A percentile compares a stretch with the other conserved stretches of the same genome.
Evolutionary conservation across 768 basidiomycete species (phyloP).

Genomic region (Gymnopilus junonius): DNA sequence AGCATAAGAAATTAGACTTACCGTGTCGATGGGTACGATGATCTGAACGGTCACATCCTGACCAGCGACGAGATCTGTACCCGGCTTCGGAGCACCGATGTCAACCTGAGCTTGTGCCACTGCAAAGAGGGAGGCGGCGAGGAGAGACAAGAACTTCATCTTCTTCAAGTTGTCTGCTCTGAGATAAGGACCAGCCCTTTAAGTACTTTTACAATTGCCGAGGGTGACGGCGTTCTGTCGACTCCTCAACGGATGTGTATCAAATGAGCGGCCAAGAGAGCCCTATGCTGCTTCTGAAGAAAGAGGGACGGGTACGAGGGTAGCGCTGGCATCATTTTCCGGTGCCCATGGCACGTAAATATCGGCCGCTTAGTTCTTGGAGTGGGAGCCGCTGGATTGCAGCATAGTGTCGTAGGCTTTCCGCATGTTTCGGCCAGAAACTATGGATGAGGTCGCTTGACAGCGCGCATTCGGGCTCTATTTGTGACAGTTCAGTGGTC

Average conservation of each 20-base stretch:
- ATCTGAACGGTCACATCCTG: neutral
- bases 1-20: neutral
- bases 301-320: neutral
- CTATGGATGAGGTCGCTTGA: no score
- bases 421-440: no score
- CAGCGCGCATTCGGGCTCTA: no score
- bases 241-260: neutral
- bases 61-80: neutral
- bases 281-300: neutral
- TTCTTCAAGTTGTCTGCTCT: neutral
- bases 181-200: neutral
- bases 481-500: no score
- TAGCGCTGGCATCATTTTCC: no score
- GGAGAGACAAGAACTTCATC: neutral
- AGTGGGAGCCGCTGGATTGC: neutral
- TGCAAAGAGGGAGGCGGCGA: neutral
- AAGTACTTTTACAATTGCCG: neutral
- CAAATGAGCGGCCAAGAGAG: neutral
- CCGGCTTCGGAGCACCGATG: neutral
- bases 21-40: neutral
- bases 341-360: neutral
- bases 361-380: no score
- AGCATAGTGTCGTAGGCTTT: neutral
- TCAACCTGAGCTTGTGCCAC: neutral
- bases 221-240: neutral